Evolutionary conservation across 768 basidiomycete species (phyloP).

Genomic region (Russula ochroleuca): DNA sequence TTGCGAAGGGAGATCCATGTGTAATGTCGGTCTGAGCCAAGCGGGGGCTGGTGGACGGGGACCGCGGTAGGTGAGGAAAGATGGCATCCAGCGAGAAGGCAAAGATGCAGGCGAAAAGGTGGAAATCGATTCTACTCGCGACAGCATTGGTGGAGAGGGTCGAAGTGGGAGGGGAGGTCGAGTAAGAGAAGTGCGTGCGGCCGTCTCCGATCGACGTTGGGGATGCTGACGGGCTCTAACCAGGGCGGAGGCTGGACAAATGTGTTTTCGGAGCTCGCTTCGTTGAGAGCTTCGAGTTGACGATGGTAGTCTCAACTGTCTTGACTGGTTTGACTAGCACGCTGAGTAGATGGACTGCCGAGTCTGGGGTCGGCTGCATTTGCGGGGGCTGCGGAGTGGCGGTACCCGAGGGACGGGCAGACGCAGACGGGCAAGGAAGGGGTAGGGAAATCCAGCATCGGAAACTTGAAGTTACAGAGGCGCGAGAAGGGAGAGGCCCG

Average conservation of each 20-base stretch:
- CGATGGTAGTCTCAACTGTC: not conserved
- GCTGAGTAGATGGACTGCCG: not conserved
- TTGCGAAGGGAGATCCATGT: conserved; percentile 51
- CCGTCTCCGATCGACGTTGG: conserved; percentile 6
- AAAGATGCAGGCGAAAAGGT: conserved; percentile 44
- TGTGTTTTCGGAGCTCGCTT: conserved; percentile 16
- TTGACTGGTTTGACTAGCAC: not conserved
- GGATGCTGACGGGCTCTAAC: conserved; percentile 4
- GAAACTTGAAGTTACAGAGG: too few relatives aligned
- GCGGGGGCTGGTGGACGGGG: conserved; percentile 15
- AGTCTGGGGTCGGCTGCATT: too few relatives aligned
- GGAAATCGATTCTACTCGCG: conserved; percentile 33
- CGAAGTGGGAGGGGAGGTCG: conserved; percentile 35
- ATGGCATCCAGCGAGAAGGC: conserved; percentile 50
- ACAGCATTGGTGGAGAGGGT: conserved; percentile 36
- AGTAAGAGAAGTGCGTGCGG: conserved; percentile 18
- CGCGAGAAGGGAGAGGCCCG: too few relatives aligned
- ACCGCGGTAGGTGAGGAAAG: conserved; percentile 38
- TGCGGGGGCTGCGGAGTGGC: conserved; percentile 22
- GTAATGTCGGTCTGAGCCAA: conserved; percentile 30
- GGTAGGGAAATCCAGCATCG: too few relatives aligned
- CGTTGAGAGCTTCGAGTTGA: conserved; percentile 23
- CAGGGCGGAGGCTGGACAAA: conserved; percentile 2
- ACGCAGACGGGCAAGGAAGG: too few relatives aligned
- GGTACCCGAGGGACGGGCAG: conserved; percentile 10